These are phyloP conservation scores for Tripidium arundinaceum DNA, from an alignment of 202 grass and related monocot genomes.

Conservation along the genomic window DNA sequence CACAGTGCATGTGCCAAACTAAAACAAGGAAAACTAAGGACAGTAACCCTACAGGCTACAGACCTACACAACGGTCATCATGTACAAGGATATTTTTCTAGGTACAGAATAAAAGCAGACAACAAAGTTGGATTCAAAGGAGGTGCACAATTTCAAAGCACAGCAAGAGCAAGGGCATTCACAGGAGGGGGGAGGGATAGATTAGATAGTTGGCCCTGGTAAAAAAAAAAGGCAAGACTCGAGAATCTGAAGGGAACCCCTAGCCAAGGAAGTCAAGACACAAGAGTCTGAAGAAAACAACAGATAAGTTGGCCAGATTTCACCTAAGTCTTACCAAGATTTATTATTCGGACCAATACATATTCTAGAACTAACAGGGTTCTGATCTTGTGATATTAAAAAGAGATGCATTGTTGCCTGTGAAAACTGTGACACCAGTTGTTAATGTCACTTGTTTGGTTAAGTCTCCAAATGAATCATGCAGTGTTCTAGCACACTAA, in stretches of 20 bases:
- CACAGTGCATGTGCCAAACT: neutral
- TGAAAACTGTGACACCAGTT: neutral
- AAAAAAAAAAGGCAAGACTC: neutral
- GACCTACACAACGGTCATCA: neutral
- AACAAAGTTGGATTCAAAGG: neutral
- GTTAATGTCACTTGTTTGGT: conserved; percentile 15
- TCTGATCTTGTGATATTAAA: neutral
- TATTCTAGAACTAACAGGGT: neutral
- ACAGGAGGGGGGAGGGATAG: neutral
- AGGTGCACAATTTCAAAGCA: neutral
- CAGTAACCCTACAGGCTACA: neutral
- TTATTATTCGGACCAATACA: conserved; percentile 1
- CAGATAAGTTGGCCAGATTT: neutral
- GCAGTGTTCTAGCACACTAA: neutral
- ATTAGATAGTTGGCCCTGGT: neutral
- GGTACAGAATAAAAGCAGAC: neutral
- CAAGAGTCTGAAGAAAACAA: neutral
- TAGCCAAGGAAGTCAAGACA: neutral
- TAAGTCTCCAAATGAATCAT: conserved; percentile 7
- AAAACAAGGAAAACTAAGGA: neutral
- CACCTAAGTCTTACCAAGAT: neutral
- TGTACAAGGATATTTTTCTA: conserved; percentile 14
- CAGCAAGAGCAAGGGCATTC: neutral
- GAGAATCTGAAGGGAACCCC: neutral
- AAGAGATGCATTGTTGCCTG: neutral